Base-by-base conservation (phyloP, 1,284 basidiomycete species). In the Microbotryomycetes sp. region DNA sequence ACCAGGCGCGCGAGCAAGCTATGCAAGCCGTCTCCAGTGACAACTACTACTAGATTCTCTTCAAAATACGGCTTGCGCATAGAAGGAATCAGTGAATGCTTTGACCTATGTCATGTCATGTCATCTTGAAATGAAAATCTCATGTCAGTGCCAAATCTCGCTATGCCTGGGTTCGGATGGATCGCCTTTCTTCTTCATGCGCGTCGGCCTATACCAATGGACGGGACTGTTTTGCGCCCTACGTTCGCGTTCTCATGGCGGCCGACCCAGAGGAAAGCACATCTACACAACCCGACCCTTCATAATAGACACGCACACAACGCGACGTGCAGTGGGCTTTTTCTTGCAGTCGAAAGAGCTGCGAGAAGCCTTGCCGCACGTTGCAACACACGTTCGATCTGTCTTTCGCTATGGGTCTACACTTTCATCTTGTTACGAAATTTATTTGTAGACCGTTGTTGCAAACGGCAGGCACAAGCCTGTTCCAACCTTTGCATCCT, bases 1-100 rank as follows among this genome's bases (percentile, higher is more conserved):
- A 59, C 26, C 53, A 59, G 45, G 66, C 66, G 1, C 46, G 51
- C 13, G 24, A 63, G 41, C 64, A 61, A 21, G 66, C 66, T 4
- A 52, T 60, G 51, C 47, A 62, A 30, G 55, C 27, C 23, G 41
- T 54, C 52, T 29, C 27, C 23, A n/a, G 9, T 5, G 31, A 54
- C 28, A 54, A 54, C 31, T 54, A 54, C 30, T 35, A 54, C 15
- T 27, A n/a, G 28, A n/a, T 24, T 9, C 13, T n/a, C 21, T 3
- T 3, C 46, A 48, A 48, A 15, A 21, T 48, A 7, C 46, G n/a
- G n/a, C n/a, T n/a, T n/a, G n/a, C n/a, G n/a, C n/a, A n/a, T n/a
- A n/a, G n/a, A n/a, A n/a, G n/a, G n/a, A n/a, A n/a, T n/a, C n/a
- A n/a, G n/a, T n/a, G n/a, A n/a, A n/a, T n/a, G n/a, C n/a, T n/a